A percentile compares a stretch with the other conserved stretches of the same genome.
Conservation (phyloP, 2,329 filamentous ascomycete genomes). For the Talaromyces marneffei region DNA sequence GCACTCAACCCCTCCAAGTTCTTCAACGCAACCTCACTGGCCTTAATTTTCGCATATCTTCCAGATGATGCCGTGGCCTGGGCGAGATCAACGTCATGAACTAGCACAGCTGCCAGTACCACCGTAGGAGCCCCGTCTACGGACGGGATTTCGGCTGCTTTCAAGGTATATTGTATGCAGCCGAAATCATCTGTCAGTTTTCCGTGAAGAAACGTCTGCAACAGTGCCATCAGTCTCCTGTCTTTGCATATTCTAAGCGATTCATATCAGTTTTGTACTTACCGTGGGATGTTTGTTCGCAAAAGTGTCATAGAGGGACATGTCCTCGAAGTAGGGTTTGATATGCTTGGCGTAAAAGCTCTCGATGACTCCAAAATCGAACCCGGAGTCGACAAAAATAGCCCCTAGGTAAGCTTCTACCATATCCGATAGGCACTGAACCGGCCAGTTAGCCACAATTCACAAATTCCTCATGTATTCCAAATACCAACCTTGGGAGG, state of each 20-base stretch:
- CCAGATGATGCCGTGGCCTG: conserved; percentile 57
- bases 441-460: background rate
- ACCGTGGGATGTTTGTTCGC: conserved; percentile 76
- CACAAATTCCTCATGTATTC: background rate
- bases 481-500: conserved; percentile 36
- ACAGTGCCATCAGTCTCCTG: conserved; percentile 4
- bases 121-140: conserved; percentile 42
- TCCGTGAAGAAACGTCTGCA: conserved; percentile 59
- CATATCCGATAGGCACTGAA: conserved; percentile 69
- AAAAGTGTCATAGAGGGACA: conserved; percentile 79
- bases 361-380: conserved; percentile 67
- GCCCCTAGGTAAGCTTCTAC: conserved; percentile 86
- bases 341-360: conserved; percentile 72
- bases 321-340: conserved; percentile 73
- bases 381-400: conserved; percentile 82
- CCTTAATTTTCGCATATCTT: conserved; percentile 64
- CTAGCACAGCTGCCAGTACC: conserved; percentile 66
- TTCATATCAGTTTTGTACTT: conserved; percentile 17
- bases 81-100: conserved; percentile 66
- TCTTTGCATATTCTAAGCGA: background rate
- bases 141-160: conserved; percentile 41
- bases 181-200: conserved; percentile 59
- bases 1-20: conserved; percentile 46
- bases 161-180: conserved; percentile 55
- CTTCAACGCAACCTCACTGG: conserved; percentile 37